These are phyloP conservation scores for Albifimbria verrucaria DNA, from an alignment of 2,329 filamentous ascomycete genomes.

Conservation along the genomic window DNA sequence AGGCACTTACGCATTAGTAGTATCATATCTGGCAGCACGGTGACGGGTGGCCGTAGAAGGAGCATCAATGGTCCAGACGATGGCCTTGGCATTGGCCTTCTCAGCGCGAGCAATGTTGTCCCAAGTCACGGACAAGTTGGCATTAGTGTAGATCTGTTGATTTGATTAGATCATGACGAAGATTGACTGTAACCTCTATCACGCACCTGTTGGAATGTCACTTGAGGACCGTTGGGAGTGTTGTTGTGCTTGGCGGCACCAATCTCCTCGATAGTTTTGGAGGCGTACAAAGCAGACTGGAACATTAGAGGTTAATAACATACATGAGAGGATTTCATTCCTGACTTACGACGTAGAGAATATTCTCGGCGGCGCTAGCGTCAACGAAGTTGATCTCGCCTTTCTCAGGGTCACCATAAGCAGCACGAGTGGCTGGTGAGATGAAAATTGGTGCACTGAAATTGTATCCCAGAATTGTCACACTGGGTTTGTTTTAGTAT, in stretches of 20 bases:
- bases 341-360: slow-evolving; percentile 38
- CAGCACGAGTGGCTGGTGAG: slow-evolving; percentile 41
- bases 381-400: slow-evolving; percentile 46
- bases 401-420: slow-evolving; percentile 36
- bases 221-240: slow-evolving; percentile 21
- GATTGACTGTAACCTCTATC: neutral
- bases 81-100: slow-evolving; percentile 30
- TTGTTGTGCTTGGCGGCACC: slow-evolving; percentile 21
- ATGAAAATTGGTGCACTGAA: slow-evolving; percentile 49
- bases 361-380: slow-evolving; percentile 39
- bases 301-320: no score
- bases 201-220: slow-evolving; percentile 29
- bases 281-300: slow-evolving; percentile 25
- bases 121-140: slow-evolving; percentile 29
- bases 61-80: slow-evolving; percentile 34
- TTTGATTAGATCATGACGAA: rapidly evolving
- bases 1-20: slow-evolving; percentile 16
- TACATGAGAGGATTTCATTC: neutral
- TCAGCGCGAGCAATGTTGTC: slow-evolving; percentile 28
- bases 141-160: slow-evolving; percentile 26
- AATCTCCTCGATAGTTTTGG: slow-evolving; percentile 32
- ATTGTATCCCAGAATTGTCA: slow-evolving; percentile 43
- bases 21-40: slow-evolving; percentile 21
- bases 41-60: slow-evolving; percentile 18
- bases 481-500: slow-evolving; percentile 22